Percentiles rank a stretch among this genome's conserved stretches.
These are phyloP conservation scores for Cornus kousa DNA, from an alignment of 148 eudicot genomes.

Conservation along the genomic window DNA sequence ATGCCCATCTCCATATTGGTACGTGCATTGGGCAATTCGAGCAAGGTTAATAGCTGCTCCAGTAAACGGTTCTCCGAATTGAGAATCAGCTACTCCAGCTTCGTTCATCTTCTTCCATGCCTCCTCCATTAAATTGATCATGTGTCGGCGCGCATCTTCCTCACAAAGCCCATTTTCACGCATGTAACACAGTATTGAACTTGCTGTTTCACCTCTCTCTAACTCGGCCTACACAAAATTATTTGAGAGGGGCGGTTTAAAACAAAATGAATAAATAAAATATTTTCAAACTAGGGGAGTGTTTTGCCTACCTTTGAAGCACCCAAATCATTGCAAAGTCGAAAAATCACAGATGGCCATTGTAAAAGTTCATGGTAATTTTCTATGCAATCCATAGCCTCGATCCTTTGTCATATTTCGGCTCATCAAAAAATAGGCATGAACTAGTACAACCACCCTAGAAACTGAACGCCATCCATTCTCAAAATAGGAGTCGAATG, in stretches of 20 bases:
- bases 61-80: constrained; percentile 7
- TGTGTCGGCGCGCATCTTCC: constrained; percentile 23
- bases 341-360: constrained; percentile 14
- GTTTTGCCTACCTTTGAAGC: constrained; percentile 16
- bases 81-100: constrained; percentile 4
- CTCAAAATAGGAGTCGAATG: neutral
- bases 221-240: constrained; percentile 16
- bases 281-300: no score
- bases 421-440: neutral
- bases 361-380: neutral
- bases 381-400: constrained; percentile 12
- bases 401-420: constrained; percentile 9
- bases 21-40: constrained; percentile 20
- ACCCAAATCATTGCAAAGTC: constrained; percentile 27
- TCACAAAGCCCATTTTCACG: constrained; percentile 18
- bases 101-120: constrained; percentile 32
- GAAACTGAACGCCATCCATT: neutral
- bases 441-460: neutral
- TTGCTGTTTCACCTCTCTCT: constrained; percentile 33
- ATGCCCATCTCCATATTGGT: constrained; percentile 39
- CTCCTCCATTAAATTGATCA: constrained; percentile 24
- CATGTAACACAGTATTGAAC: constrained; percentile 30
- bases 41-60: constrained; percentile 29
- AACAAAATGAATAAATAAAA: no score
- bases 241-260: no score